Evolutionary conservation across 768 basidiomycete species (phyloP), one percentile per base, ranked within the genome.

Genomic region (Amanita pseudoporphyria): DNA sequence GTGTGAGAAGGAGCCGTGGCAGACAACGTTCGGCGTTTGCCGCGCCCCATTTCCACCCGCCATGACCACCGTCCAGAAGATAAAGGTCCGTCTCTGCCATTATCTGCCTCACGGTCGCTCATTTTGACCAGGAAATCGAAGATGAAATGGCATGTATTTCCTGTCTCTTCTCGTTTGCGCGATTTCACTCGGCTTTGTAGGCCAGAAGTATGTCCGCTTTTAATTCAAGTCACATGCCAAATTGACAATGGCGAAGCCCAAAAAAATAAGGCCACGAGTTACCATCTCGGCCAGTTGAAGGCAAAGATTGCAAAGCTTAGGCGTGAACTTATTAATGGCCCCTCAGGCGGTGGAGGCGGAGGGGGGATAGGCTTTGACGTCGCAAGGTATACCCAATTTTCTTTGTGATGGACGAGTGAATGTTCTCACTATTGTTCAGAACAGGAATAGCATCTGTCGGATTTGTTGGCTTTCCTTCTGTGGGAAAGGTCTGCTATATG

Each of bases 361-460:
- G 82, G 77, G 1, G 95, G 94, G 24, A 56, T 91, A 9, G 96
- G 96, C 37, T 99, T 99, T 71, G 96, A 99, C 76, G 96, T 99
- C 32, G 95, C 95, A 36, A 78, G 76, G 71, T 69, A 58, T 48
- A 52, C 36, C 16, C 28, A 16, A 33, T 47, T 28, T 31, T 22
- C n/a, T 21, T 50, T n/a, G 51, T 33, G 40, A 24, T 40, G 19
- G 40, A 32, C 16, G 9, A 47, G 42, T 14, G 0, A n/a, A 16
- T 10, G 24, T 26, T 45, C 52, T 51, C 51, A 50, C 38, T 32
- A 4, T 16, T 43, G 22, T 45, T 42, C 51, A 76, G 92, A 64
- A 99, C 96, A 14, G 96, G 96, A 64, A 86, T 99, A 58, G 96
- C 95, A 16, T 92, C 93, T 24, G 93, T 97, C 26, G 94, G 94